Percentiles rank a stretch among this genome's conserved stretches.
These are phyloP conservation scores for Aspergillus saccharolyticus DNA, from an alignment of 495 filamentous ascomycete genomes.

Conservation along the genomic window DNA sequence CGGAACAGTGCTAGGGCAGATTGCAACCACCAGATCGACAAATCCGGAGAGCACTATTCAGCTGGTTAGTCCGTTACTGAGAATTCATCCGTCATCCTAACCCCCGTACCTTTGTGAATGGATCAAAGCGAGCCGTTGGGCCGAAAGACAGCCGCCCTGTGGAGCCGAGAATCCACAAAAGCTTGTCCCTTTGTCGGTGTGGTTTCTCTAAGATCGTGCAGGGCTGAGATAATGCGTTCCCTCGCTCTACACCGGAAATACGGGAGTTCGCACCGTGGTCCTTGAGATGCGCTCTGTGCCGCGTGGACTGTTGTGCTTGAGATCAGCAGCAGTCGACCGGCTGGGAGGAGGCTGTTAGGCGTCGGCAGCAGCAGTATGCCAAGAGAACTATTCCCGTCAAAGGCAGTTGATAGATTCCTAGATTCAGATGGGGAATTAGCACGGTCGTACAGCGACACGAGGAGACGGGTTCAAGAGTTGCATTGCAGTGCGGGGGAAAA, in stretches of 20 bases:
- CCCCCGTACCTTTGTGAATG: too few relatives aligned
- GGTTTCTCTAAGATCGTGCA: not conserved
- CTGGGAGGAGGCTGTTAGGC: not conserved
- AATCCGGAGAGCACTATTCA: slow-evolving; percentile 30
- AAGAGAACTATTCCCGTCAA: not conserved
- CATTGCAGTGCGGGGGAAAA: too few relatives aligned
- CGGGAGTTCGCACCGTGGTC: too few relatives aligned
- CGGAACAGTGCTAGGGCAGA: slow-evolving; percentile 29
- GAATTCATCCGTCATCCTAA: too few relatives aligned
- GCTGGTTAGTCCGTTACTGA: not conserved
- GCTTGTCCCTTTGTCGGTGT: not conserved
- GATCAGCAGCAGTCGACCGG: too few relatives aligned
- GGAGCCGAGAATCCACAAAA: not conserved
- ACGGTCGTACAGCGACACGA: not conserved
- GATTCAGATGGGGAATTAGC: not conserved
- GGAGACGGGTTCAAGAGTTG: too few relatives aligned
- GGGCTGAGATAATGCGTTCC: too few relatives aligned
- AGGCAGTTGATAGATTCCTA: not conserved
- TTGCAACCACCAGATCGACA: slow-evolving; percentile 32
- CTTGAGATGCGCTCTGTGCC: too few relatives aligned
- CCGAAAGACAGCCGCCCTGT: not conserved
- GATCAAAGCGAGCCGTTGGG: not conserved
- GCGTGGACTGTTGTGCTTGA: too few relatives aligned
- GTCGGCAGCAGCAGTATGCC: not conserved
- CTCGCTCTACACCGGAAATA: too few relatives aligned